Percentiles rank a stretch among this genome's conserved stretches.
Conservation (phyloP, 495 filamentous ascomycete species). For the Gamarada debralockiae region DNA sequence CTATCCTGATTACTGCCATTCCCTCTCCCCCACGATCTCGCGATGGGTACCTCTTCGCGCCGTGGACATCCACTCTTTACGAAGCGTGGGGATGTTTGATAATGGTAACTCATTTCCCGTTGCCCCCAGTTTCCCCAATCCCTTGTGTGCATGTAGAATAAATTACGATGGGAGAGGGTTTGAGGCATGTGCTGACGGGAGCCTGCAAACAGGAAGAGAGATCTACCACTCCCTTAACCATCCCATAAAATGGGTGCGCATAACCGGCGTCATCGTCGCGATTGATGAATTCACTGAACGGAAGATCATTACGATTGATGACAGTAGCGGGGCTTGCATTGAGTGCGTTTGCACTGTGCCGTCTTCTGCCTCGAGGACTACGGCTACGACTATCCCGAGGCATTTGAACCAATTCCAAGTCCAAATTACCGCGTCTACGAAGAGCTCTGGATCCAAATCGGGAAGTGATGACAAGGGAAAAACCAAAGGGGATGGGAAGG, state of each 20-base stretch:
- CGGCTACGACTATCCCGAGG: neutral
- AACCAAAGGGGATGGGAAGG: neutral
- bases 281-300: conserved; percentile 59
- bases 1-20: conserved; percentile 85
- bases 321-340: conserved; percentile 76
- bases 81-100: conserved; percentile 53
- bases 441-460: neutral
- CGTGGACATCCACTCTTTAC: conserved; percentile 61
- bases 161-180: neutral
- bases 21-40: conserved; percentile 76
- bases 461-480: neutral
- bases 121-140: neutral
- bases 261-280: conserved; percentile 76
- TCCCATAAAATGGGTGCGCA: conserved; percentile 79
- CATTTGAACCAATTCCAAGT: neutral
- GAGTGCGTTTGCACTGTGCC: conserved; percentile 39
- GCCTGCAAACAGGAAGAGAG: conserved; percentile 45
- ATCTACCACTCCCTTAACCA: conserved; percentile 83
- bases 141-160: neutral
- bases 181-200: neutral
- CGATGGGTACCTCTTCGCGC: conserved; percentile 78
- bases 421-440: neutral
- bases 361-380: neutral
- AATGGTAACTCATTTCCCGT: conserved; percentile 44
- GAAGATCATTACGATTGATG: conserved; percentile 71